Conservation (phyloP, 2,329 filamentous ascomycete species). For the Dothiorella sarmentorum region DNA sequence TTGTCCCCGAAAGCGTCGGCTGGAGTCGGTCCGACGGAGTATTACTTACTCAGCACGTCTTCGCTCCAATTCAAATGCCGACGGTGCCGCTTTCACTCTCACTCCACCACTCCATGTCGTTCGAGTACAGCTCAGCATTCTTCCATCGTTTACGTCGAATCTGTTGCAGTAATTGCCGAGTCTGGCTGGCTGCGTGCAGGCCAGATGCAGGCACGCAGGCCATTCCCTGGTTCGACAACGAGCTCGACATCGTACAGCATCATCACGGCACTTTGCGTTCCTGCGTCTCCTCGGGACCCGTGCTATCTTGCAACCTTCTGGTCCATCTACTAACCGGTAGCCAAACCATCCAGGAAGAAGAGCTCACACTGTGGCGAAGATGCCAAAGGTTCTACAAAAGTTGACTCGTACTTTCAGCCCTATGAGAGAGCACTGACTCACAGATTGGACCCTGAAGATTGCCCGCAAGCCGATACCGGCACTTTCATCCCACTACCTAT, state of each 20-base stretch:
- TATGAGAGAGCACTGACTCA: not conserved
- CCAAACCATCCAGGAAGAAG: too few relatives aligned
- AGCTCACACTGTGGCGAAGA: too few relatives aligned
- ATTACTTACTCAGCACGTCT: constrained; percentile 14
- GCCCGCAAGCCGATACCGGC: constrained; percentile 1
- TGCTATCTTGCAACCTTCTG: too few relatives aligned
- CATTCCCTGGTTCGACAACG: not conserved
- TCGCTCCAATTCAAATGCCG: not conserved
- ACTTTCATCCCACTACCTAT: not conserved
- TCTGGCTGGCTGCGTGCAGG: not conserved
- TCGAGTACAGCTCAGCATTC: too few relatives aligned
- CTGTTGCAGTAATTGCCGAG: not conserved
- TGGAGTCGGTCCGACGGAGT: not conserved
- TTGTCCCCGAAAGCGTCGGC: not conserved
- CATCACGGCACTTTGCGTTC: not conserved
- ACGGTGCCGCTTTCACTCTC: not conserved
- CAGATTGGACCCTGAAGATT: not conserved
- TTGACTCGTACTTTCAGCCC: not conserved
- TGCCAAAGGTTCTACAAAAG: too few relatives aligned
- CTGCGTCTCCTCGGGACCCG: not conserved
- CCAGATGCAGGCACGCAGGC: not conserved
- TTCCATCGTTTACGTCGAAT: too few relatives aligned
- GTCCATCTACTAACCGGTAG: not conserved
- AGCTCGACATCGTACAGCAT: not conserved
- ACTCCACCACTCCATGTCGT: too few relatives aligned